Evolutionary conservation across 129 eudicot species (phyloP).

Genomic region (Helianthus annuus): HanXRQr2.0-SUNRISE NC_035445.2:101895589-101896088

Average conservation of each 20-base stretch:
- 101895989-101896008: not conserved
- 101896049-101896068: not conserved
- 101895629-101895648: too few species aligned
- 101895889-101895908: conserved; percentile 29
- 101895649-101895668: too few species aligned
- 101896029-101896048: not conserved
- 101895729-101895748: too few species aligned
- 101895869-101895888: conserved; percentile 36
- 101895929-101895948: not conserved
- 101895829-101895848: conserved; percentile 25
- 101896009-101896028: not conserved
- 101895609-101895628: too few species aligned
- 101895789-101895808: conserved; percentile 26
- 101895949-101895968: conserved; percentile 16
- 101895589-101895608: too few species aligned
- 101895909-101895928: conserved; percentile 13
- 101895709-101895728: too few species aligned
- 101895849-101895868: conserved; percentile 32
- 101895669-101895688: too few species aligned
- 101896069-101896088: not conserved
- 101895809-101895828: conserved; percentile 28
- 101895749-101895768: conserved; percentile 10
- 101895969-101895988: conserved; percentile 13
- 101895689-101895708: too few species aligned
- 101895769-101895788: conserved; percentile 5